Conservation (phyloP, 2,329 filamentous ascomycete species). For the Trichoderma cornu-damae region DNA sequence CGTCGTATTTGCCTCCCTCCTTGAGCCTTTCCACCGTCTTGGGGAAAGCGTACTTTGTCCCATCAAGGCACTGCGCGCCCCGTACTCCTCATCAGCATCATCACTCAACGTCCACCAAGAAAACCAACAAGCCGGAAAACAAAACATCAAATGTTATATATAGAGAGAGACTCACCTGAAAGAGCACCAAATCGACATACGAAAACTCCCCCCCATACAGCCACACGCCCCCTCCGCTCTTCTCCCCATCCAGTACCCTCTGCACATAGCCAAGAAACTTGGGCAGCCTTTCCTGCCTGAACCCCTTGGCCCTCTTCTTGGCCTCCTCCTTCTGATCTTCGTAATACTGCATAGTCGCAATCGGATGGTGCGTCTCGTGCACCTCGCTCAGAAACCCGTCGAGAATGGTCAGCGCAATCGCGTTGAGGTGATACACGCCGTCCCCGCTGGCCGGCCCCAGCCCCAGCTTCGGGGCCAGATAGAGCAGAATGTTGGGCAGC, state of each 20-base stretch:
- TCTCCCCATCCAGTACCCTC: conserved; percentile 53
- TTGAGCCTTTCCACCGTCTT: conserved; percentile 56
- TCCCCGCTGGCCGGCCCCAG: conserved; percentile 43
- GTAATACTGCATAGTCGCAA: conserved; percentile 57
- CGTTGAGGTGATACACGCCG: conserved; percentile 55
- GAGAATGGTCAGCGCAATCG: conserved; percentile 62
- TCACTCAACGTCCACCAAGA: not conserved
- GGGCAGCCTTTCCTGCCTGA: conserved; percentile 57
- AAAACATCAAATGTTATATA: not conserved
- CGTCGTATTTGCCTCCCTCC: conserved; percentile 51
- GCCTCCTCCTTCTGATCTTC: conserved; percentile 70
- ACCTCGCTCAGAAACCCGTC: conserved; percentile 66
- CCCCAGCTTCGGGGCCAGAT: conserved; percentile 57
- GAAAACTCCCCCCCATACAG: conserved; percentile 61
- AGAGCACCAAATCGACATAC: conserved; percentile 69
- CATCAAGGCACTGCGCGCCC: conserved; percentile 45
- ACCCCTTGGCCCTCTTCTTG: conserved; percentile 52
- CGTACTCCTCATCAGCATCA: conserved; percentile 18
- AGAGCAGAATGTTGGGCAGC: conserved; percentile 67
- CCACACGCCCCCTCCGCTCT: conserved; percentile 55
- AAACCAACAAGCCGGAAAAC: not conserved
- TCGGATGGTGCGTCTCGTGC: conserved; percentile 72
- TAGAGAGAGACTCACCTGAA: conserved; percentile 55
- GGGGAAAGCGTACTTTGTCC: conserved; percentile 62
- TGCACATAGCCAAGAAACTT: conserved; percentile 71